A percentile compares a stretch with the other conserved stretches of the same genome.
Conservation (phyloP, 768 basidiomycete genomes). For the Tylopilus subfusipes region DNA sequence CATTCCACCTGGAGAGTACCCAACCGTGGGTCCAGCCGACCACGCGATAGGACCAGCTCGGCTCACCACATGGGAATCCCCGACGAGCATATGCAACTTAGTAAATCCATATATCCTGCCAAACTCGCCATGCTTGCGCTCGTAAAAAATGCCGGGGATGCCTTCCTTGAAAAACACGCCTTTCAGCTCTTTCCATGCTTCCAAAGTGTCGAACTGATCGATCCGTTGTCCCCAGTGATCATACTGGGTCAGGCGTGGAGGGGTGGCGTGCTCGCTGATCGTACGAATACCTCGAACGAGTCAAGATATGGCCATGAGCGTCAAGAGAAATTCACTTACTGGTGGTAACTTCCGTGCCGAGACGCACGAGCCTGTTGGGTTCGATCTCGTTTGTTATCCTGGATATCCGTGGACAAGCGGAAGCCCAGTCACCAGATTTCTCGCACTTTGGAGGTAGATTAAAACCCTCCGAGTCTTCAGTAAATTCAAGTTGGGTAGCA, state of each 20-base stretch:
- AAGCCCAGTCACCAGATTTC: not conserved
- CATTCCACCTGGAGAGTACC: conserved; percentile 52
- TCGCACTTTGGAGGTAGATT: conserved; percentile 48
- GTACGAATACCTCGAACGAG: conserved; percentile 47
- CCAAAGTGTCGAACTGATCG: conserved; percentile 65
- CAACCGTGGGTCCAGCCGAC: not conserved
- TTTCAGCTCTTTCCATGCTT: conserved; percentile 71
- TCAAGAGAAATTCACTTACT: conserved; percentile 34
- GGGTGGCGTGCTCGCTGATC: conserved; percentile 40
- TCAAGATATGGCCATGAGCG: not conserved
- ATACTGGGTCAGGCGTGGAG: conserved; percentile 62
- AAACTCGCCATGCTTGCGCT: conserved; percentile 55
- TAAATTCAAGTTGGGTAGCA: conserved; percentile 54
- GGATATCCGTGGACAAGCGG: not conserved
- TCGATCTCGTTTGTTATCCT: conserved; percentile 51
- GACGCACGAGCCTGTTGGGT: conserved; percentile 54
- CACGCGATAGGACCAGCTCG: not conserved
- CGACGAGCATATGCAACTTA: conserved; percentile 58
- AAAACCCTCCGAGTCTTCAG: conserved; percentile 53
- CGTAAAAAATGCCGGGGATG: conserved; percentile 63
- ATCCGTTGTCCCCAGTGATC: conserved; percentile 69
- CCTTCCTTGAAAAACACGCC: conserved; percentile 63
- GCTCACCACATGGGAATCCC: conserved; percentile 60
- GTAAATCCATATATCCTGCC: conserved; percentile 65
- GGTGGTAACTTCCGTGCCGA: conserved; percentile 54